A percentile compares a stretch with the other conserved stretches of the same genome.
These are phyloP conservation scores for Penicillium samsonianum DNA, from an alignment of 495 filamentous ascomycete species.

Conservation along the genomic window DNA sequence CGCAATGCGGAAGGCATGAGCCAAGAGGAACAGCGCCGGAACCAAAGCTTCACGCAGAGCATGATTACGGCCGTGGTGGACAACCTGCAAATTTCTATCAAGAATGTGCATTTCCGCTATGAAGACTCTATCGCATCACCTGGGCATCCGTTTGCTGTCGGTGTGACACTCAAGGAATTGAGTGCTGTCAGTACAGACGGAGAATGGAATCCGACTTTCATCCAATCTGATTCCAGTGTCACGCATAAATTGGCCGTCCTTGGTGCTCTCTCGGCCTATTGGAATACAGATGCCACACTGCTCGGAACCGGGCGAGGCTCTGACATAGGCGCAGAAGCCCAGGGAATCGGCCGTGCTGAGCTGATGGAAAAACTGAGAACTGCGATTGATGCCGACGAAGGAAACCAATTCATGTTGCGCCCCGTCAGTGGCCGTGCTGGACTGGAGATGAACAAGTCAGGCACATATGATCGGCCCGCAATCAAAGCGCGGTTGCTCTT, in stretches of 20 bases:
- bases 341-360: constrained; percentile 67
- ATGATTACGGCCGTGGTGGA: constrained; percentile 94
- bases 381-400: constrained; percentile 72
- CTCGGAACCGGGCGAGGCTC: constrained; percentile 70
- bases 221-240: constrained; percentile 75
- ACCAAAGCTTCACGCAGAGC: constrained; percentile 94
- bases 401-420: constrained; percentile 92
- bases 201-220: constrained; percentile 91
- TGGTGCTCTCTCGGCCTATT: constrained; percentile 87
- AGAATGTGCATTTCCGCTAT: constrained; percentile 96
- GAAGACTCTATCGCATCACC: constrained; percentile 96
- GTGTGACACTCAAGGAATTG: constrained; percentile 88
- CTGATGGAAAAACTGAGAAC: constrained; percentile 72
- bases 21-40: constrained; percentile 90
- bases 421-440: constrained; percentile 92
- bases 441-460: constrained; percentile 90
- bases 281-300: constrained; percentile 90
- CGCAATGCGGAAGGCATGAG: constrained; percentile 89
- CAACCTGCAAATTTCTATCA: constrained; percentile 94
- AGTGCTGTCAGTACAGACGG: constrained; percentile 94
- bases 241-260: constrained; percentile 92
- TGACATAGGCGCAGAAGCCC: constrained; percentile 61
- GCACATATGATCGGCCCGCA: constrained; percentile 74
- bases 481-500: constrained; percentile 90
- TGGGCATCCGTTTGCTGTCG: constrained; percentile 91